Percentiles rank a stretch among this genome's conserved stretches.
These are phyloP conservation scores for Isoetes engelmannii DNA, from an alignment of 83 land plant species.

Conservation along the genomic window DNA sequence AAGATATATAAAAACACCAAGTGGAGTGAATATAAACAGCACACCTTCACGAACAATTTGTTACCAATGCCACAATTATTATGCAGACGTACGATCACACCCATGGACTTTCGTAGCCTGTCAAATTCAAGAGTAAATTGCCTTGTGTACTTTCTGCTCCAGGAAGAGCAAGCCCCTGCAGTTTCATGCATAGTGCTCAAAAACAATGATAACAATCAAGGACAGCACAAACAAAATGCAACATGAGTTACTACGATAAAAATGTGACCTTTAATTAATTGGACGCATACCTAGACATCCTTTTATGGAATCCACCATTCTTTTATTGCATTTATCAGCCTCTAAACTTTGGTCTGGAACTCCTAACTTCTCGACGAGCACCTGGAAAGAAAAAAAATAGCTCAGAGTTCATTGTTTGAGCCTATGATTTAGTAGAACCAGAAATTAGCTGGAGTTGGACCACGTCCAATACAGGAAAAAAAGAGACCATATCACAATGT, in stretches of 20 bases:
- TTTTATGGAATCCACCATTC: background rate
- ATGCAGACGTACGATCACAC: slow-evolving; percentile 21
- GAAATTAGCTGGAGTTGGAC: no score
- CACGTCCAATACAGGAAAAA: no score
- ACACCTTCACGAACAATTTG: slow-evolving; percentile 32
- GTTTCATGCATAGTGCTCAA: background rate
- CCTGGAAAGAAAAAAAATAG: slow-evolving; percentile 15
- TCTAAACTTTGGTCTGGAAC: slow-evolving; percentile 8
- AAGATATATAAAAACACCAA: no score
- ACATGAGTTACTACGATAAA: no score
- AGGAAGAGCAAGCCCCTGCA: slow-evolving; percentile 24
- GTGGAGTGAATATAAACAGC: background rate
- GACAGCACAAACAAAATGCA: no score
- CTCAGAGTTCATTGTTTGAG: no score
- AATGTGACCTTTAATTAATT: no score
- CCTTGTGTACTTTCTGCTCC: slow-evolving; percentile 8
- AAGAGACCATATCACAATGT: no score
- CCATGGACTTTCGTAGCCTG: slow-evolving; percentile 35
- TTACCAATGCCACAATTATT: slow-evolving; percentile 5
- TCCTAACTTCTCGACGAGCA: slow-evolving; percentile 32
- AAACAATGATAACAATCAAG: background rate
- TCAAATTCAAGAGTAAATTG: slow-evolving; percentile 34
- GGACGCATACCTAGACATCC: background rate
- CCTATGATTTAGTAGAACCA: no score
- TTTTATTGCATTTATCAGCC: background rate